Base-by-base conservation (phyloP, 148 eudicot genomes). In the Heliamphora exappendiculata region DNA sequence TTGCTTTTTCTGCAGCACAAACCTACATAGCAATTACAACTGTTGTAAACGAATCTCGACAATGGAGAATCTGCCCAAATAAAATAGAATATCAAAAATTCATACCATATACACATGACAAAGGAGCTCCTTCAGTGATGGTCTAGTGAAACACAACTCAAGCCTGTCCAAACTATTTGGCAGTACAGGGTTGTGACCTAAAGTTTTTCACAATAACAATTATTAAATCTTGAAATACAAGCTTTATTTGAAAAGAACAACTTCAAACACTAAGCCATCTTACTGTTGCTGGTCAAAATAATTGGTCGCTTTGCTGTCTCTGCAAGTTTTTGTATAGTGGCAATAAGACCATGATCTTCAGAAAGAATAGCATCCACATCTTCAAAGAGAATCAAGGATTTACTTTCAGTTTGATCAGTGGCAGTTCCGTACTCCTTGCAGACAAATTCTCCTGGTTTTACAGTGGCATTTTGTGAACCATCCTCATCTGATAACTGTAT, bases 291-390 rank as follows among this genome's bases (percentile, higher is more conserved):
- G 78, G 97, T 93, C 76, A 93, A 82, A 81, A 90, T 88, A 90
- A 93, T 88, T 31, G 94, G 94, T 57, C 90, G 85, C 82, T 90
- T 94, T 74, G 92, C 96, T 44, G 89, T 89, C 73, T 86, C 89
- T 62, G 98, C 93, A 58, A 94, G 96, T 79, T 87, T 94, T 72
- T 94, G 97, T 81, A 94, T 92, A 13, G 96, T 86, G 41, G 89
- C 78, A 77, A 92, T 82, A 81, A 94, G 91, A 28, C 98, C 97
- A 75, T 87, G 97, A 78, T 92, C 97, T 86, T 94, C 98, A 81
- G 71, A 83, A 53, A 92, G 78, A 80, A 81, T 82, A 58, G 89
- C 91, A 89, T 94, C 98, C 81, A 92, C 92, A 78, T 94, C 98
- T 83, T 94, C 98, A 67, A 92, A 94, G 70, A 94, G 92, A 79